Percentiles rank a stretch among this genome's conserved stretches.
phyloP scores from a whole-genome alignment of 164 flowering plant species.

The Vitis rupestris region DNA sequence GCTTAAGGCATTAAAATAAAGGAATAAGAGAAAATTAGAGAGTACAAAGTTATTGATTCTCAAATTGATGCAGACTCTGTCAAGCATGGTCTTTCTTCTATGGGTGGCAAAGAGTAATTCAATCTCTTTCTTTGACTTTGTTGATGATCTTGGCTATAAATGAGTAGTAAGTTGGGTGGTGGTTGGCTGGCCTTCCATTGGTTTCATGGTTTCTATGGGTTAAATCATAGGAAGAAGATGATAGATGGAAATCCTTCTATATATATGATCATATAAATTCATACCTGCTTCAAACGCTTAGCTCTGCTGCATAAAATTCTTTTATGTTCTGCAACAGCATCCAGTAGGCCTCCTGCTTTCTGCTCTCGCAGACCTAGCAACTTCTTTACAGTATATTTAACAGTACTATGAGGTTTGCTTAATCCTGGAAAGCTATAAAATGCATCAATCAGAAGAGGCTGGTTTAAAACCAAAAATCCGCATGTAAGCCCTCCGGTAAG shows the following conservation, averaged over 20 bases:
- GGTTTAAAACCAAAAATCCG: slow-evolving; percentile 70
- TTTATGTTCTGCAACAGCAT: slow-evolving; percentile 49
- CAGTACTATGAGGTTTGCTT: slow-evolving; percentile 85
- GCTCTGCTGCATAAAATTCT: slow-evolving; percentile 43
- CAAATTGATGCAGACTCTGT: no score
- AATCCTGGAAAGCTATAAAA: slow-evolving; percentile 65
- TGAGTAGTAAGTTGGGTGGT: no score
- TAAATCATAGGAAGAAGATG: not conserved
- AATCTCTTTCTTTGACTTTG: no score
- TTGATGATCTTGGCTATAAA: no score
- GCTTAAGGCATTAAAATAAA: no score
- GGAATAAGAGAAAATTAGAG: no score
- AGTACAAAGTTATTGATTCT: no score
- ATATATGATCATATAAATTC: not conserved
- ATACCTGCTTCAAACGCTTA: slow-evolving; percentile 71
- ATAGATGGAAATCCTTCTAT: not conserved
- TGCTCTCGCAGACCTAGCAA: slow-evolving; percentile 57
- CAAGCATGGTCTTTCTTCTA: no score
- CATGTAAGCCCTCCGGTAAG: slow-evolving; percentile 73
- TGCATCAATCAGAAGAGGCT: slow-evolving; percentile 52
- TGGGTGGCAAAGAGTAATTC: no score
- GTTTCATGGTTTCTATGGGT: not conserved
- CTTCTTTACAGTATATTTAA: slow-evolving; percentile 74
- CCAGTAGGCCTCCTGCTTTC: slow-evolving; percentile 39
- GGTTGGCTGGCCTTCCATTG: not conserved